These are phyloP conservation scores for Chlamydomonas reinhardtii DNA, from an alignment of 163 green algal species.

Conservation along the genomic window DNA sequence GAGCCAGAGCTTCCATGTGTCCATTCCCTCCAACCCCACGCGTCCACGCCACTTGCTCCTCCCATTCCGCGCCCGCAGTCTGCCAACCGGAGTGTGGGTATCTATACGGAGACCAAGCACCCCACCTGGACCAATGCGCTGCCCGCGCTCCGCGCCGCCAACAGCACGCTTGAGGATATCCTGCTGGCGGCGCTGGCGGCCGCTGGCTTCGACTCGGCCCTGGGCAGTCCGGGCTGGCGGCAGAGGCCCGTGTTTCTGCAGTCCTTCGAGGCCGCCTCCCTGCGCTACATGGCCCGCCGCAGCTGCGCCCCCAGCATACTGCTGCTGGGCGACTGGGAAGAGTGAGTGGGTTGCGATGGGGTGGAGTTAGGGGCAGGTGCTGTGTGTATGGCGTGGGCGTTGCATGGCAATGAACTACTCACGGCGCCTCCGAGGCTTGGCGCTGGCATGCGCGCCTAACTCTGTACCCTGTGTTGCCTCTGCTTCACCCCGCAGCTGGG, in stretches of 20 bases:
- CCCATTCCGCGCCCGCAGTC: not conserved
- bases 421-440: too few species aligned
- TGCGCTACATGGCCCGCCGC: slow-evolving; percentile 17
- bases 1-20: too few species aligned
- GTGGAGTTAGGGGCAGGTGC: too few species aligned
- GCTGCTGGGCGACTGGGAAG: slow-evolving; percentile 44
- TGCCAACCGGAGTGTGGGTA: slow-evolving; percentile 55
- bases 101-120: slow-evolving; percentile 79
- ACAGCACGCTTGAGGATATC: slow-evolving; percentile 34
- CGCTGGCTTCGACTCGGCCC: not conserved
- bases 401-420: too few species aligned
- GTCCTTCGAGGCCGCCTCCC: slow-evolving; percentile 38
- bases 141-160: not conserved
- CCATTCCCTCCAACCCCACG: too few species aligned
- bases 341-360: slow-evolving; percentile 36
- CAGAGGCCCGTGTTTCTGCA: slow-evolving; percentile 31
- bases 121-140: slow-evolving; percentile 57
- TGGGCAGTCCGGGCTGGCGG: slow-evolving; percentile 15
- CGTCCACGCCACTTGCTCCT: too few species aligned
- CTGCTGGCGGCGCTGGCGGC: slow-evolving; percentile 14
- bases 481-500: slow-evolving; percentile 1
- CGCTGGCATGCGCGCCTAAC: too few species aligned
- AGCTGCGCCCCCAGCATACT: slow-evolving; percentile 38
- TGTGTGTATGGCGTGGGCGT: too few species aligned
- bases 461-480: too few species aligned